Base-by-base conservation (phyloP, 306 rosid genomes). In the Glycine tomentella region DNA sequence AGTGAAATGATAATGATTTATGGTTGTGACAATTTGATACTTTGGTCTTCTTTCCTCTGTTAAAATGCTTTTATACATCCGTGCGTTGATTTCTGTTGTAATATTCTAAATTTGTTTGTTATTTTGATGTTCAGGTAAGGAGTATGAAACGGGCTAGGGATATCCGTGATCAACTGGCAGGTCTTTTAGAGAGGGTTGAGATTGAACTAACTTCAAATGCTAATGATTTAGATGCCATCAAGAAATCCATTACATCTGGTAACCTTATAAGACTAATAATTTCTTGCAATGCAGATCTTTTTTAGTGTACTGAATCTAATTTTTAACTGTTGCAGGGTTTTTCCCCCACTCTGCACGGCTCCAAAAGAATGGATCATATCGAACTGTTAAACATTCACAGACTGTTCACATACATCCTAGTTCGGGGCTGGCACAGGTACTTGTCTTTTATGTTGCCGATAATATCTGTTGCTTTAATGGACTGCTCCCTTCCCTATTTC, bases 71-170 rank as follows among this genome's bases (percentile, higher is more conserved):
- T 12, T 53, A 34, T 52, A 61, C 15, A 11, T 17, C 59, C 34
- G 4, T 34, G 45, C 7, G n/a, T 56, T 70, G 58, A 16, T 46
- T 77, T 75, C 68, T 85, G 12, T 42, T 78, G 77, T 68, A 69
- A 34, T 59, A 51, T 31, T 80, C 31, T 74, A 46, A 58, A 49
- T 38, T 38, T 75, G 52, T 57, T 58, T 79, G 40, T 49, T 74
- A 34, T 74, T 77, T 66, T 66, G 16, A 82, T 83, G 49, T 76
- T 31, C 67, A 93, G 99, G 97, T 93, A 67, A 91, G 99, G 85
- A 93, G 99, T 82, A 95, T 95, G 98, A 95, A 93, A 84, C 97
- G 92, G 73, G 99, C 98, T 2, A 90, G 97, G 86, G 99, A 95
- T 87, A 71, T 93, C 20, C 92, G 98, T 58, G 99, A 93, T 88